phyloP scores from a whole-genome alignment of 1,284 basidiomycete genomes.

The Boletus semigastroideus region DNA sequence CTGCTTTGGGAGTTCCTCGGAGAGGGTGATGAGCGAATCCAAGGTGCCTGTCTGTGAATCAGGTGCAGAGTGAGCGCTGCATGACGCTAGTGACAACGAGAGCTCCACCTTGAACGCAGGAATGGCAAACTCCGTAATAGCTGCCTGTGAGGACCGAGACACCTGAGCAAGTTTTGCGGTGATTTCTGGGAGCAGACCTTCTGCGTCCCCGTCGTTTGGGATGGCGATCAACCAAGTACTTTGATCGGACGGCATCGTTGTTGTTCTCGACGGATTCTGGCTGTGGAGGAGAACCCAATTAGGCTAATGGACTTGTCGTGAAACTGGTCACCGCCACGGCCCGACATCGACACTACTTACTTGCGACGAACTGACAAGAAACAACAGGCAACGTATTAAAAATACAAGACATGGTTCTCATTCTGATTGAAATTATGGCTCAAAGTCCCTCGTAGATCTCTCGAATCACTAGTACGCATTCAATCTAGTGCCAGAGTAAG shows the following conservation, averaged over 20 bases:
- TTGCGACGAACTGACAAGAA: too few species aligned
- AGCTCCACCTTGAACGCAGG: slow-evolving; percentile 74
- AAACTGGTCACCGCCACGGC: too few species aligned
- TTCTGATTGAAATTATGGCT: too few species aligned
- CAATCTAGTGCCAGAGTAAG: too few species aligned
- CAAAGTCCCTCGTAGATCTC: too few species aligned
- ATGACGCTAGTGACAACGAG: slow-evolving; percentile 1
- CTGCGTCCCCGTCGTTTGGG: slow-evolving; percentile 74
- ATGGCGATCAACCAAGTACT: slow-evolving; percentile 80
- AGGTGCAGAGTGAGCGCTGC: slow-evolving; percentile 13
- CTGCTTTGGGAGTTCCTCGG: slow-evolving; percentile 91
- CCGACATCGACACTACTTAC: too few species aligned
- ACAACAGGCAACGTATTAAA: too few species aligned
- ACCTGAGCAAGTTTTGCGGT: slow-evolving; percentile 53
- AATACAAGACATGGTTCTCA: too few species aligned
- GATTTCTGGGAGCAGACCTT: slow-evolving; percentile 65
- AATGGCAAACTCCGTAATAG: slow-evolving; percentile 58
- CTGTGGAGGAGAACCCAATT: slow-evolving; percentile 16
- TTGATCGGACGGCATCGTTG: slow-evolving; percentile 79
- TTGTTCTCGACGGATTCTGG: slow-evolving; percentile 9
- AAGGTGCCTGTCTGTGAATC: slow-evolving; percentile 85
- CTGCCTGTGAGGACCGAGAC: slow-evolving; percentile 48
- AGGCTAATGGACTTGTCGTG: too few species aligned
- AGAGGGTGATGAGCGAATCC: slow-evolving; percentile 85
- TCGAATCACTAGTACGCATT: too few species aligned